A percentile compares a stretch with the other conserved stretches of the same genome.
Evolutionary conservation across 2,329 filamentous ascomycete species (phyloP).

Genomic region (Furcasterigmium furcatum): DNA sequence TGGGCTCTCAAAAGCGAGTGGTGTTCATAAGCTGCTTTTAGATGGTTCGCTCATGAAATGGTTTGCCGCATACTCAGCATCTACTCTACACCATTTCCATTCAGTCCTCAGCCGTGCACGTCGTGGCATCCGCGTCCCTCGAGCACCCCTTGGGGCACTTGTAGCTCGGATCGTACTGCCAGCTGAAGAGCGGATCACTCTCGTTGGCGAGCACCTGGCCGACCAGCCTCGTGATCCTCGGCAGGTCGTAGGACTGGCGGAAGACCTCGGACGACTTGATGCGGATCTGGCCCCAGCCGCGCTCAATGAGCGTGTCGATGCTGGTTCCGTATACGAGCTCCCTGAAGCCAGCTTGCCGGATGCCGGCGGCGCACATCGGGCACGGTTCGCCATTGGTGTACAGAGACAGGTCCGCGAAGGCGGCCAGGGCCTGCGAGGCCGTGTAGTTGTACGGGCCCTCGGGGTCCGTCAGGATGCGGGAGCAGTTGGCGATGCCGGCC

Average conservation of each 20-base stretch:
- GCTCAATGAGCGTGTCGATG: slow-evolving; percentile 38
- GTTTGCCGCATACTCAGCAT: too few relatives aligned
- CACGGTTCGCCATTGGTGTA: slow-evolving; percentile 58
- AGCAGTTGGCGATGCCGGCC: slow-evolving; percentile 51
- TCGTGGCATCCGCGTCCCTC: slow-evolving; percentile 1
- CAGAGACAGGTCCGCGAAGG: slow-evolving; percentile 43
- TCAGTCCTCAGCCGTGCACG: too few relatives aligned
- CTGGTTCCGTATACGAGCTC: slow-evolving; percentile 54
- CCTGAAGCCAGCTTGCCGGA: slow-evolving; percentile 51
- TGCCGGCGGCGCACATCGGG: slow-evolving; percentile 55
- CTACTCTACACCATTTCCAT: too few relatives aligned
- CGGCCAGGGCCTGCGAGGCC: slow-evolving; percentile 33
- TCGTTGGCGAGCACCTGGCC: slow-evolving; percentile 44
- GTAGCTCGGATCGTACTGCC: slow-evolving; percentile 42
- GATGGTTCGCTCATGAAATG: too few relatives aligned
- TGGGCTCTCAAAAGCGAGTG: too few relatives aligned
- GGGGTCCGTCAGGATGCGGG: slow-evolving; percentile 40
- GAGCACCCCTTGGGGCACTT: slow-evolving; percentile 9
- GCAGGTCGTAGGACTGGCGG: slow-evolving; percentile 32
- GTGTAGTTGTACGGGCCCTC: slow-evolving; percentile 39
- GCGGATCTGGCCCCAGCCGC: slow-evolving; percentile 49
- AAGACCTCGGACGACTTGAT: slow-evolving; percentile 44
- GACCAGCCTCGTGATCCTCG: slow-evolving; percentile 32
- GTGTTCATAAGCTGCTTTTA: too few relatives aligned
- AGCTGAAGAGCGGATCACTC: slow-evolving; percentile 50